phyloP scores from a whole-genome alignment of 2,329 filamentous ascomycete species.

The Alternaria longipes region DNA sequence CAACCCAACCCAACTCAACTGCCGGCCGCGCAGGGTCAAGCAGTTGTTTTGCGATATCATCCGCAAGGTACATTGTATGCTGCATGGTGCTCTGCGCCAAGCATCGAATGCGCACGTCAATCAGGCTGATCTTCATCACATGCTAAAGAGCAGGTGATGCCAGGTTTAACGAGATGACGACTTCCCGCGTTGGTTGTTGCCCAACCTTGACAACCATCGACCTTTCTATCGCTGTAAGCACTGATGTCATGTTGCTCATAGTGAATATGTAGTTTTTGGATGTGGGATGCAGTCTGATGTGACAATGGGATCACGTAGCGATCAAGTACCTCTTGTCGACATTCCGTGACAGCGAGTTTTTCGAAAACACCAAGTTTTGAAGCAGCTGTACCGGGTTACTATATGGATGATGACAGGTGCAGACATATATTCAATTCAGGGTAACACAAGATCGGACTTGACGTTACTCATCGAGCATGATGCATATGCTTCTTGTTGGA shows the following conservation, averaged over 20 bases:
- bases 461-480: background rate
- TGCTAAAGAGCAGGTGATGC: background rate
- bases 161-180: background rate
- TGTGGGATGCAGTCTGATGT: background rate
- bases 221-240: background rate
- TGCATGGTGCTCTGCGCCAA: constrained; percentile 22
- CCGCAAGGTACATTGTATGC: background rate
- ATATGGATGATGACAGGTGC: background rate
- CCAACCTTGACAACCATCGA: background rate
- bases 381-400: too few relatives aligned
- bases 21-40: constrained; percentile 3
- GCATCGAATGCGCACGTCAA: constrained; percentile 12
- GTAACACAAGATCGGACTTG: background rate
- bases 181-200: background rate
- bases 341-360: too few relatives aligned
- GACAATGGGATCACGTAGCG: background rate
- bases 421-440: background rate
- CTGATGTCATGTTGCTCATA: background rate
- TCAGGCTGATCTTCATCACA: constrained; percentile 9
- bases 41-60: constrained; percentile 15
- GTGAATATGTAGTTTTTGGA: background rate
- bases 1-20: background rate
- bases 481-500: background rate
- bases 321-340: background rate
- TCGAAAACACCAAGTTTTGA: too few relatives aligned